Percentiles rank a stretch among this genome's conserved stretches.
Evolutionary conservation across 2,329 filamentous ascomycete species (phyloP).

Genomic region (Truncatella angustata): DNA sequence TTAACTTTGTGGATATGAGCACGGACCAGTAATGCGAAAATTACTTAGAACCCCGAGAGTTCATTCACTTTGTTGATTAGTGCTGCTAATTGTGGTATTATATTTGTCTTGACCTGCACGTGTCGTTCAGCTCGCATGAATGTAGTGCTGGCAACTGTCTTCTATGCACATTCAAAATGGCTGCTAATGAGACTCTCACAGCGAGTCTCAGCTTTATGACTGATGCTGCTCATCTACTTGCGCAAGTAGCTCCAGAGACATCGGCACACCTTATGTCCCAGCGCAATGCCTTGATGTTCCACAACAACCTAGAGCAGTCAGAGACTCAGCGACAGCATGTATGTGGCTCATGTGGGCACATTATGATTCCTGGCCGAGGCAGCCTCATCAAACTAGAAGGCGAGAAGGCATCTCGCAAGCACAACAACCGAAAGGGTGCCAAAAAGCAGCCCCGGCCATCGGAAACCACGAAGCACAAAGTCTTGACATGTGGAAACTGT

Average conservation of each 20-base stretch:
- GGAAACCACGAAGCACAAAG: constrained; percentile 28
- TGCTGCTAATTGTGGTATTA: background rate
- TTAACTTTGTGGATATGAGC: too few species aligned
- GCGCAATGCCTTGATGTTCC: constrained; percentile 47
- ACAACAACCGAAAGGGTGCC: constrained; percentile 14
- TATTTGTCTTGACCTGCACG: background rate
- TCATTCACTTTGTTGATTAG: too few species aligned
- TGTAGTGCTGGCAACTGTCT: background rate
- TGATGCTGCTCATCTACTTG: constrained; percentile 58
- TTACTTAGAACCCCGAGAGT: background rate
- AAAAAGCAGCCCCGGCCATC: constrained; percentile 5
- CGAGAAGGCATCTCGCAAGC: constrained; percentile 48
- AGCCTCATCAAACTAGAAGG: constrained; percentile 38
- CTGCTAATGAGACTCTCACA: constrained; percentile 19
- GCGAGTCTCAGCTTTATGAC: constrained; percentile 44
- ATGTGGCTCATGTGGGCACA: constrained; percentile 60
- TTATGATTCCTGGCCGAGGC: constrained; percentile 53
- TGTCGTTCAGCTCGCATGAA: background rate
- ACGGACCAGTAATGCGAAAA: background rate
- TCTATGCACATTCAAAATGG: background rate
- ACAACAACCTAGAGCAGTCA: constrained; percentile 41
- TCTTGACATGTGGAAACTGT: constrained; percentile 45
- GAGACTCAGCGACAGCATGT: constrained; percentile 52
- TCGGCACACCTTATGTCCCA: constrained; percentile 60
- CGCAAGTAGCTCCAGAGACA: constrained; percentile 49